These are phyloP conservation scores for Leucocoprinus birnbaumii DNA, from an alignment of 768 basidiomycete genomes.

Conservation along the genomic window DNA sequence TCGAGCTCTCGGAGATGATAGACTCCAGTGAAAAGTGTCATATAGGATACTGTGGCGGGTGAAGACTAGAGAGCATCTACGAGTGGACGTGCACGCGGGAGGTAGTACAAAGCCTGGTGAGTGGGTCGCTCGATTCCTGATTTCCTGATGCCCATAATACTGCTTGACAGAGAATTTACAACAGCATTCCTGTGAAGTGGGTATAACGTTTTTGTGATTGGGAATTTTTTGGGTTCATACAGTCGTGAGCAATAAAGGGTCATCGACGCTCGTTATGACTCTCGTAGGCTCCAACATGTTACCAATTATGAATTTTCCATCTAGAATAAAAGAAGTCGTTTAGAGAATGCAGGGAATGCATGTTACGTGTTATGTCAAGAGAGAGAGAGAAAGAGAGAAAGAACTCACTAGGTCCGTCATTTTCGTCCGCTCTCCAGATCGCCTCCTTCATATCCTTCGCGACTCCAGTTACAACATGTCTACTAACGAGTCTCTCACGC, in stretches of 20 bases:
- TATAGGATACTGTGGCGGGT: constrained; percentile 1
- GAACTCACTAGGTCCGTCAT: constrained; percentile 69
- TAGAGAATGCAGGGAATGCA: too few relatives aligned
- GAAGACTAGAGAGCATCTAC: not conserved
- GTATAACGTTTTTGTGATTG: not conserved
- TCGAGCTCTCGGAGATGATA: too few relatives aligned
- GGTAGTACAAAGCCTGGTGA: not conserved
- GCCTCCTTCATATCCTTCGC: constrained; percentile 64
- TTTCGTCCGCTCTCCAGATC: constrained; percentile 66
- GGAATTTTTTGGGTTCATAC: not conserved
- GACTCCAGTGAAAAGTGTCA: not conserved
- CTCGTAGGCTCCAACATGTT: constrained; percentile 46
- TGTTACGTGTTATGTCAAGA: too few relatives aligned
- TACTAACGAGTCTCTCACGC: constrained; percentile 53
- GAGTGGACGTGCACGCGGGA: not conserved
- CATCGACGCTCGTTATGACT: constrained; percentile 30
- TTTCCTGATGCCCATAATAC: too few relatives aligned
- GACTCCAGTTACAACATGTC: constrained; percentile 81
- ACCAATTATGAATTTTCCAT: constrained; percentile 41
- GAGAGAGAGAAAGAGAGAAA: constrained; percentile 2
- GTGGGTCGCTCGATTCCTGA: too few relatives aligned
- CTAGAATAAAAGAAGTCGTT: constrained; percentile 22
- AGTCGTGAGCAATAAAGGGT: constrained; percentile 1
- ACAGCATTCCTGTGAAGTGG: not conserved
- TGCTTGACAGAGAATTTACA: too few relatives aligned